Percentiles rank a stretch among this genome's conserved stretches.
Evolutionary conservation across 2,329 filamentous ascomycete genomes (phyloP).

Genomic region (Ampelomyces quisqualis): DNA sequence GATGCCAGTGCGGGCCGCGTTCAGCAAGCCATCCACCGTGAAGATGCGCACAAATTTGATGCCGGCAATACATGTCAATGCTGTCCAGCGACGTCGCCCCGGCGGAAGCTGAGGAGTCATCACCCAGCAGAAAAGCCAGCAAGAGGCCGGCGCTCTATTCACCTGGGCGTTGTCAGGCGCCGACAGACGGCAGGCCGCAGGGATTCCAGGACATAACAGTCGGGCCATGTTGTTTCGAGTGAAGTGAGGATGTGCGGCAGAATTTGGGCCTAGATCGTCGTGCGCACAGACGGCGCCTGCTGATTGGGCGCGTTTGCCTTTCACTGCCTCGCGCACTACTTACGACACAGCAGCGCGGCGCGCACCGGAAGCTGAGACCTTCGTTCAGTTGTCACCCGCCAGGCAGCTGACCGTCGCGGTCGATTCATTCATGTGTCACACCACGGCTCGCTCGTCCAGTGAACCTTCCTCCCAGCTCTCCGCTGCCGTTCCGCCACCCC

Average conservation of each 20-base stretch:
- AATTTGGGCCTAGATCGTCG: constrained; percentile 1
- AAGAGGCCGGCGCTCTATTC: neutral
- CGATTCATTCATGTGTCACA: constrained; percentile 7
- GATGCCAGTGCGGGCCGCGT: constrained; percentile 1
- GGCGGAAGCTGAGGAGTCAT: neutral
- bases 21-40: too few relatives aligned
- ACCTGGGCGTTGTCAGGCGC: neutral
- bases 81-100: neutral
- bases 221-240: constrained; percentile 1
- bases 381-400: neutral
- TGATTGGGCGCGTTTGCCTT: neutral
- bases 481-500: constrained; percentile 18
- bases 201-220: neutral
- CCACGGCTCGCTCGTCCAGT: constrained; percentile 2
- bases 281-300: neutral
- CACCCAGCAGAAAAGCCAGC: neutral
- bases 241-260: neutral
- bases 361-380: constrained; percentile 1
- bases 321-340: constrained; percentile 1
- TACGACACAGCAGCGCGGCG: too few relatives aligned
- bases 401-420: neutral
- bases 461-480: constrained; percentile 5
- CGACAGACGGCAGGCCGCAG: neutral
- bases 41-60: too few relatives aligned
- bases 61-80: too few relatives aligned